Base-by-base conservation (phyloP, 139 green algal genomes). In the Marvania coccoides region DNA sequence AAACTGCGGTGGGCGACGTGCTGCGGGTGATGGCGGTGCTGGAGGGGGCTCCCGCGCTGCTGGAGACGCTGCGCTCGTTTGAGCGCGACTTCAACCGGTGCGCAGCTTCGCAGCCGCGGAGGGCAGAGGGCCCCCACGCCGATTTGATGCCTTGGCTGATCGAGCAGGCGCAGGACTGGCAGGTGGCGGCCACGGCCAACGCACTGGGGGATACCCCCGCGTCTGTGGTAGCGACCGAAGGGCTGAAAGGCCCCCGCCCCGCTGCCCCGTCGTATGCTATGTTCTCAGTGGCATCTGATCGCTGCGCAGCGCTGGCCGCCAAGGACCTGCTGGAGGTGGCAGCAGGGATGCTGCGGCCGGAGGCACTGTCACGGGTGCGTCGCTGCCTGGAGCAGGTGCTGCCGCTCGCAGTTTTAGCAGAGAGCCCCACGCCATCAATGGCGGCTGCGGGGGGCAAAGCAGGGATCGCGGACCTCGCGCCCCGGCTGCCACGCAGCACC, bases 111-210 rank as follows among this genome's bases (percentile, higher is more conserved):
- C 70, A 63, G 42, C 47, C 58, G 15, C 71, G 78, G 13, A 72
- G 81, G 0, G 59, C 73, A 15, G 80, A 85, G 35, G 81, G 85
- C 4, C 45, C 73, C 2, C 68, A 77, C 10, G 76, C 72, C 0
- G 87, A 93, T 31, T 58, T 90, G 71, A 62, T 86, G 58, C 83
- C 85, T 19, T 92, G 80, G 80, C 58, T 85, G 61, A 53, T 61
- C 8, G 77, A 89, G 14, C 87, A 92, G 63, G 74, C 71, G 3
- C 28, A 47, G 15, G 85, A 89, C 56, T 93, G 76, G 65, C 81
- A 90, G 73, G 69, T 72, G 0, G 74, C 74, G 23, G 87, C 85
- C 28, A 76, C 72, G 10, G 71, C 70, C 4, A 80, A 68, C 34
- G 45, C 42, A 14, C 55, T 47, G n/a, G 57, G 69, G 8, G 61